These are phyloP conservation scores for Symbiotaphrina buchneri DNA, from an alignment of 495 filamentous ascomycete species.

Conservation along the genomic window DNA sequence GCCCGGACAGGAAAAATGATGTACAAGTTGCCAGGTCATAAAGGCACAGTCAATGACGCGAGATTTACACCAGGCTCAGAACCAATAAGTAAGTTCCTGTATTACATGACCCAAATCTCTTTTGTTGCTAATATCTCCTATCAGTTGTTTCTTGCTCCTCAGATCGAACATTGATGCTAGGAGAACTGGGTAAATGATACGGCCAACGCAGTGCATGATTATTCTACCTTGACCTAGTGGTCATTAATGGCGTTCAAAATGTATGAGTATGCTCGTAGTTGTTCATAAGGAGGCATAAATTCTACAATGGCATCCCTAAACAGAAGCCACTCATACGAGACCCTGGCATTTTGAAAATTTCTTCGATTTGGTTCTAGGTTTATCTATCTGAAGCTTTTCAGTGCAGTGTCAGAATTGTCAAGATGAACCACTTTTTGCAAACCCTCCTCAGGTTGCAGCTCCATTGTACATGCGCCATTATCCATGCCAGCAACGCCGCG, in stretches of 20 bases:
- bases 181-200: conserved; percentile 41
- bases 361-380: neutral
- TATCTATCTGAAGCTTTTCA: no score
- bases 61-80: conserved; percentile 68
- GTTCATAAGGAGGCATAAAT: neutral
- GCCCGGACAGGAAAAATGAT: conserved; percentile 58
- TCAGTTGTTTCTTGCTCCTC: conserved; percentile 71
- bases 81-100: conserved; percentile 55
- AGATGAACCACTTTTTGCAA: no score
- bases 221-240: neutral
- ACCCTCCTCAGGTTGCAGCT: no score
- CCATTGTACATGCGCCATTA: no score
- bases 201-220: neutral
- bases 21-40: conserved; percentile 89
- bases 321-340: neutral
- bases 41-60: conserved; percentile 87
- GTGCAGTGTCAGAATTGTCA: no score
- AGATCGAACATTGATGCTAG: conserved; percentile 56
- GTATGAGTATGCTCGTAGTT: neutral
- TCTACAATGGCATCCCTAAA: neutral
- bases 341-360: neutral
- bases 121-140: conserved; percentile 1
- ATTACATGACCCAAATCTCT: neutral
- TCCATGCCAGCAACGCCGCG: no score
- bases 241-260: neutral